phyloP scores from a whole-genome alignment of 2,329 filamentous ascomycete genomes.

The Rutstroemia sp. region DNA sequence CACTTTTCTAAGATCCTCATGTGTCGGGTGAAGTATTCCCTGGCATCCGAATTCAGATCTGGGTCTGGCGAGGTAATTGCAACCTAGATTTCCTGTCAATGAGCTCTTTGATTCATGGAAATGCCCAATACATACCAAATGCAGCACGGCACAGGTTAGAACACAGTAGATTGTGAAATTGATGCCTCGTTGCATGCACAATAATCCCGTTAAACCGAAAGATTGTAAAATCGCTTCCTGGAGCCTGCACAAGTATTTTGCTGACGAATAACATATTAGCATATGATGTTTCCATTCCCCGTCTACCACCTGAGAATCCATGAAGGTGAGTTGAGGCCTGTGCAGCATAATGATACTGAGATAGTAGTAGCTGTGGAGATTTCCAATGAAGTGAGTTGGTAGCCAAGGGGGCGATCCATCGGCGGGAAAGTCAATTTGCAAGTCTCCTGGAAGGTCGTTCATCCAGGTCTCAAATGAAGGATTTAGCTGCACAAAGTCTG shows the following conservation, averaged over 20 bases:
- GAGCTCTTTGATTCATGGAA: neutral
- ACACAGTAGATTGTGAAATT: constrained; percentile 94
- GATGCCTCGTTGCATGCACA: constrained; percentile 90
- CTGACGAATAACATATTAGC: constrained; percentile 75
- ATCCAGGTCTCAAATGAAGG: constrained; percentile 71
- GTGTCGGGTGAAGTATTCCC: constrained; percentile 84
- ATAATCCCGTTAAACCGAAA: constrained; percentile 71
- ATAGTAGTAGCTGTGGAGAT: constrained; percentile 84
- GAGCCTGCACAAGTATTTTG: constrained; percentile 76
- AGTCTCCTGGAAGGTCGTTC: constrained; percentile 67
- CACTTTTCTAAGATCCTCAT: constrained; percentile 91
- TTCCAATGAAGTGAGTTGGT: constrained; percentile 79
- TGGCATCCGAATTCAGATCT: constrained; percentile 74
- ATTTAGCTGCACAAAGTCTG: constrained; percentile 73
- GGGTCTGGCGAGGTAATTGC: constrained; percentile 90
- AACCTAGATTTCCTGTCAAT: constrained; percentile 47
- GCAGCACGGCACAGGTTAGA: constrained; percentile 84
- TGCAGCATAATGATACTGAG: constrained; percentile 80
- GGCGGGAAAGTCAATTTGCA: constrained; percentile 68
- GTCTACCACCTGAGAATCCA: constrained; percentile 63
- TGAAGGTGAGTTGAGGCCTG: constrained; percentile 73
- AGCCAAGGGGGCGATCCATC: constrained; percentile 80
- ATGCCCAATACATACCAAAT: constrained; percentile 60
- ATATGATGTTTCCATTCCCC: constrained; percentile 84
- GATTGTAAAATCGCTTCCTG: constrained; percentile 75